Evolutionary conservation across 441 rosid genomes (phyloP).

Genomic region (Cnidoscolus chayamansa): DNA sequence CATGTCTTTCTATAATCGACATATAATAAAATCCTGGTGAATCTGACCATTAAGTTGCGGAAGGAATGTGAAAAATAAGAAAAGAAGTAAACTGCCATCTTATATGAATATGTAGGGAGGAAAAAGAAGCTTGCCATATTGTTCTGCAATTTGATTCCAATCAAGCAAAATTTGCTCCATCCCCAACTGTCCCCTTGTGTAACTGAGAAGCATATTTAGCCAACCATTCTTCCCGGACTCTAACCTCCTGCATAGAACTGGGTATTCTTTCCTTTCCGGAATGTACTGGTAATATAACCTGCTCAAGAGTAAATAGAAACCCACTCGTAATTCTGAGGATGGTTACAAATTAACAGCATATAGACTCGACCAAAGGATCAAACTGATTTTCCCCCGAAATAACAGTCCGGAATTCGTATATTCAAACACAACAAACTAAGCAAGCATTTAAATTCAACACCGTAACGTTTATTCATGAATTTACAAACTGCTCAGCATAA

Average conservation of each 20-base stretch:
- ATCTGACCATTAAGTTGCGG: background rate
- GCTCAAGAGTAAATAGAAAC: conserved; percentile 21
- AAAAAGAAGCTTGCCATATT: conserved; percentile 47
- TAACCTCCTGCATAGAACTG: conserved; percentile 65
- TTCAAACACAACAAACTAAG: background rate
- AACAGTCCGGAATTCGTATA: background rate
- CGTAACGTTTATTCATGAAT: background rate
- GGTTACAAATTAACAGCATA: background rate
- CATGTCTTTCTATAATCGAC: background rate
- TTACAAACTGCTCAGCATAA: background rate
- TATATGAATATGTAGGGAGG: background rate
- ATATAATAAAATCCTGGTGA: background rate
- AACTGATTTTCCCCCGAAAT: background rate
- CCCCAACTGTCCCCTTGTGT: conserved; percentile 28
- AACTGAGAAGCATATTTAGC: conserved; percentile 34
- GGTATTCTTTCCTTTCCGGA: conserved; percentile 82
- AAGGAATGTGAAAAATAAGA: background rate
- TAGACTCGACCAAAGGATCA: background rate
- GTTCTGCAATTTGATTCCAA: conserved; percentile 84
- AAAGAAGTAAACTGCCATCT: background rate
- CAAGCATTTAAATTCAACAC: background rate
- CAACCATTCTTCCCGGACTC: conserved; percentile 30
- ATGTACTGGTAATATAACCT: conserved; percentile 80
- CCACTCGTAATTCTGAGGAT: background rate
- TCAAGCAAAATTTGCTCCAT: conserved; percentile 78